A percentile compares a stretch with the other conserved stretches of the same genome.
Evolutionary conservation across 352 stramenopile species (phyloP).

Genomic region (Globisporangium barbulae): DNA sequence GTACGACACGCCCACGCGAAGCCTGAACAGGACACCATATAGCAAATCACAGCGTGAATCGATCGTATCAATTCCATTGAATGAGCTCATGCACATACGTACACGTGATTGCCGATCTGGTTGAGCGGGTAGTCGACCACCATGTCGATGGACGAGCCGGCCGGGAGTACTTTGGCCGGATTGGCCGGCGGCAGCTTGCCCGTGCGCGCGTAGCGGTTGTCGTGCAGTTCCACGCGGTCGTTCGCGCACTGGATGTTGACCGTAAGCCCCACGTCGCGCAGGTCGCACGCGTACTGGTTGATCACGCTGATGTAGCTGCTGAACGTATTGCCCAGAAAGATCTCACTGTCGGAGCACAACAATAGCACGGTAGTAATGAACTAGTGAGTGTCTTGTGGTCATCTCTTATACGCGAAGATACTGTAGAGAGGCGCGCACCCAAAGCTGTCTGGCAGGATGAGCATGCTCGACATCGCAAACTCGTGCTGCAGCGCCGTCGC

Average conservation of each 20-base stretch:
- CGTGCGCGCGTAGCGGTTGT: slow-evolving; percentile 70
- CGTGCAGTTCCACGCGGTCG: slow-evolving; percentile 72
- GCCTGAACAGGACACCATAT: slow-evolving; percentile 12
- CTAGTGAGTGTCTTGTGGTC: neutral
- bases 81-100: slow-evolving; percentile 8
- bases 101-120: slow-evolving; percentile 86
- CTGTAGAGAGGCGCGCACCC: slow-evolving; percentile 32
- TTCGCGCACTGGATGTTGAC: slow-evolving; percentile 87
- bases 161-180: slow-evolving; percentile 60
- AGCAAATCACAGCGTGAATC: neutral
- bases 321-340: slow-evolving; percentile 91
- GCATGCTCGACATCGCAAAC: slow-evolving; percentile 85
- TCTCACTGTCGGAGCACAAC: slow-evolving; percentile 49
- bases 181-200: slow-evolving; percentile 72
- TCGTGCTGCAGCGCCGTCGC: slow-evolving; percentile 59
- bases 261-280: slow-evolving; percentile 72
- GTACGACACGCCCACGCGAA: slow-evolving; percentile 80
- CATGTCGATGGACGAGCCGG: slow-evolving; percentile 86
- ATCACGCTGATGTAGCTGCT: slow-evolving; percentile 93
- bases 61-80: neutral
- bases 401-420: neutral
- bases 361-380: neutral
- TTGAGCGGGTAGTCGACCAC: slow-evolving; percentile 89
- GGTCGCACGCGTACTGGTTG: slow-evolving; percentile 82
- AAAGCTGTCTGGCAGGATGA: slow-evolving; percentile 91